Evolutionary conservation across 192 early-diverging fungal species (phyloP), one percentile per base, ranked within the genome.

Genomic region (Phlyctochytrium planicorne): DNA sequence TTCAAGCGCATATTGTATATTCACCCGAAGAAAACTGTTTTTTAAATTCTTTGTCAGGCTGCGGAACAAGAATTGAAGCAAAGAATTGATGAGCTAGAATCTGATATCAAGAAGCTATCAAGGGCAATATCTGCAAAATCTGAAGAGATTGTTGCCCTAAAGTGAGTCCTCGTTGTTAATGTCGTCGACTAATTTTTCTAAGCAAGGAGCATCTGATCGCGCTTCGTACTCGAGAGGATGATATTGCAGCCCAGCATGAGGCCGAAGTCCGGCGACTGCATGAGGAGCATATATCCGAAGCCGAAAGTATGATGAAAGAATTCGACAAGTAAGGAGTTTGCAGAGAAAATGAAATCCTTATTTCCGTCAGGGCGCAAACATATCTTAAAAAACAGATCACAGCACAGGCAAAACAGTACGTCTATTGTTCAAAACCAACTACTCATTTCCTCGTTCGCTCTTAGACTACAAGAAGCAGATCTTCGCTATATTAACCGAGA

Each of bases 401-500:
- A 14, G 37, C 33, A 2, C 76, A 83, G 33, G 40, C 40, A 27
- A 75, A 86, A 60, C 62, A 67, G 83, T 84, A 71, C 47, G 65
- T 27, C 17, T 6, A 31, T 47, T 12, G 2, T n/a, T n/a, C 47
- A 12, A 16, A 16, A 12, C 47, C 47, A 12, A 16, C 47, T 50
- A 50, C 12, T 67, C 47, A 53, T 63, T 59, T 53, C 34, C 24
- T 53, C 24, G n/a, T 50, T 71, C 79, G 32, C 6, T 30, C 23
- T 0, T 16, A 83, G 80, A 33, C 60, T 86, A 35, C 60, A 84
- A 59, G 84, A 86, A 14, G 84, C 84, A 10, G 84, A 72, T n/a
- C 4, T 73, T 23, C 80, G 77, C 53, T 86, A 86, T 66, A 79
- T 80, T 25, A 86, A 86, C 53, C 71, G 84, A 34, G 84, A 86